These are phyloP conservation scores for Podospora fimiseda DNA, from an alignment of 495 filamentous ascomycete species.

Conservation along the genomic window DNA sequence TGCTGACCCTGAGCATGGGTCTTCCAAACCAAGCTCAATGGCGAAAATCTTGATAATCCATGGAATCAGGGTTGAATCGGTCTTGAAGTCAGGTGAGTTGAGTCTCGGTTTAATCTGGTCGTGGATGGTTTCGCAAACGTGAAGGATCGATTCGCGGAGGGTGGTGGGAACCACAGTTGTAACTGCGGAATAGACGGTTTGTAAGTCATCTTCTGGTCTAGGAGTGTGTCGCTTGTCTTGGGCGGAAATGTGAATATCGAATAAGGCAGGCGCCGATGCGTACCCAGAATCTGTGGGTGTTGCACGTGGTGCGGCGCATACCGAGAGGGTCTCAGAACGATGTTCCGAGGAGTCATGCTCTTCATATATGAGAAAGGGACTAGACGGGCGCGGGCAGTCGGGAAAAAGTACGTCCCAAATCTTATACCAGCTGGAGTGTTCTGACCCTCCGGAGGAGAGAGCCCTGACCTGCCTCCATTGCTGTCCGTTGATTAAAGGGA, in stretches of 20 bases:
- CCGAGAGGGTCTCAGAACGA: too few relatives aligned
- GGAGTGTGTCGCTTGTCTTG: not conserved
- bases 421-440: not conserved
- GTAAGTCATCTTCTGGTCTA: not conserved
- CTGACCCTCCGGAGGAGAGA: not conserved
- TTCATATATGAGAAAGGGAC: not conserved
- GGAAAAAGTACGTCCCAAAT: not conserved
- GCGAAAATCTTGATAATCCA: not conserved
- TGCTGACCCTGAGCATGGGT: not conserved
- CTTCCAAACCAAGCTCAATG: not conserved
- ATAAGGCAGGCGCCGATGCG: not conserved
- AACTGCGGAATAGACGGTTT: not conserved
- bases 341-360: not conserved
- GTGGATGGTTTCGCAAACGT: not conserved
- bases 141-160: not conserved
- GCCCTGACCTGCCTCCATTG: not conserved
- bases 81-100: not conserved
- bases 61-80: not conserved
- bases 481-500: not conserved
- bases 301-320: not conserved
- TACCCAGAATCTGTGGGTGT: not conserved
- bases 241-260: not conserved
- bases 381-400: not conserved
- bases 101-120: not conserved
- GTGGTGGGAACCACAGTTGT: not conserved